Evolutionary conservation across 345 rosid genomes (phyloP).

Genomic region (Kernera saxatilis): DNA sequence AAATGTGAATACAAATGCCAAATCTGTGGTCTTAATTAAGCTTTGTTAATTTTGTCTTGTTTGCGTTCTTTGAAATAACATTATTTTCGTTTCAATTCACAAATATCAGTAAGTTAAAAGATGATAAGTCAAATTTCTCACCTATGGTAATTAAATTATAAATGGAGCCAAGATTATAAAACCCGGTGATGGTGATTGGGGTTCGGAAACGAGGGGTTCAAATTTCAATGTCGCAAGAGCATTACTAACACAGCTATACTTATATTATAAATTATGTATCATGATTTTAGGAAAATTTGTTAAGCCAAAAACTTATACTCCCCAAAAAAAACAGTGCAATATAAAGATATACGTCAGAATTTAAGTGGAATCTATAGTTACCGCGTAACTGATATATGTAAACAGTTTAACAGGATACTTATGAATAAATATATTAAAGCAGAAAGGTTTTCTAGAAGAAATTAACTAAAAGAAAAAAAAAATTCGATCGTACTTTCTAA

Average conservation of each 20-base stretch:
- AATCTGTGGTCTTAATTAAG: neutral
- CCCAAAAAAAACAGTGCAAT: too few relatives aligned
- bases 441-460: conserved; percentile 16
- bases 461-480: neutral
- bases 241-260: too few relatives aligned
- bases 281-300: neutral
- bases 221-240: neutral
- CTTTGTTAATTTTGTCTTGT: neutral
- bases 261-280: too few relatives aligned
- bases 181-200: neutral
- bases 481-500: conserved; percentile 14
- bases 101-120: neutral
- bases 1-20: neutral
- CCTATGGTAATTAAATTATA: too few relatives aligned
- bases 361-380: neutral
- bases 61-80: neutral
- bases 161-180: too few relatives aligned
- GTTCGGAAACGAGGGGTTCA: neutral
- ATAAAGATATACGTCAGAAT: neutral
- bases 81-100: neutral
- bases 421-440: neutral
- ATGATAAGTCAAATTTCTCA: neutral
- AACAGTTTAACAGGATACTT: neutral
- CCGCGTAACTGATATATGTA: neutral
- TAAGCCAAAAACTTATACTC: neutral